Evolutionary conservation across 352 stramenopile genomes (phyloP), one percentile per base, ranked within the genome.

Genomic region (Pythium dissimile): DNA sequence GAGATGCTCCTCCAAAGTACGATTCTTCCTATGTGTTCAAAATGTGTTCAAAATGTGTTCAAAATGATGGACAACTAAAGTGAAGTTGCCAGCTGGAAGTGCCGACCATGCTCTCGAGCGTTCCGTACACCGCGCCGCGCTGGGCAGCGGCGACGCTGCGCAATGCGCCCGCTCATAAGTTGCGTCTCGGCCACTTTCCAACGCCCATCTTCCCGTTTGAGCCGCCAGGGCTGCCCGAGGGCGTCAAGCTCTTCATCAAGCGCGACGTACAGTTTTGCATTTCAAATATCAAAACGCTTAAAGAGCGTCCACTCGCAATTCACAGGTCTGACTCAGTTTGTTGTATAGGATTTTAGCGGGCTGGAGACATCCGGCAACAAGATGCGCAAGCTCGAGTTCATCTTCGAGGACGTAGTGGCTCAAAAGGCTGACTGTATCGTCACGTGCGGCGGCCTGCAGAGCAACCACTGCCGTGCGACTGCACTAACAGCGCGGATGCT

Each of bases 331-430:
- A 23, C 13, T 30, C 16, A 16, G 12, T 1, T 39, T 53, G 6
- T 31, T 64, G n/a, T n/a, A 16, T 46, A 87, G 77, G 84, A 94
- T 53, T 94, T 92, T 53, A 94, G 84, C 54, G 94, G 92, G 1
- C 69, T 94, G 24, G 92, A 98, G 69, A 90, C 92, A 26, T 96
- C 92, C 16, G 94, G 94, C 23, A 98, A 98, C 71, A 98, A 98
- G 71, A 88, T 97, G 68, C 89, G 94, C 52, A 98, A 98, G 66
- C 75, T 98, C 30, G 94, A 98, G 78, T 98, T 98, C 68, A 69
- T 97, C 9, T 66, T 98, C 54, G 84, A 89, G 13, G 88, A 98
- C 44, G 94, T 91, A 26, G 44, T 97, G n/a, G 75, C 70, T n/a
- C 72, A 89, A 56, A 68, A 77, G 8, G 89, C 78, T 24, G 78